Conservation (phyloP, 495 filamentous ascomycete species). For the Aspergillus nidulans region DNA sequence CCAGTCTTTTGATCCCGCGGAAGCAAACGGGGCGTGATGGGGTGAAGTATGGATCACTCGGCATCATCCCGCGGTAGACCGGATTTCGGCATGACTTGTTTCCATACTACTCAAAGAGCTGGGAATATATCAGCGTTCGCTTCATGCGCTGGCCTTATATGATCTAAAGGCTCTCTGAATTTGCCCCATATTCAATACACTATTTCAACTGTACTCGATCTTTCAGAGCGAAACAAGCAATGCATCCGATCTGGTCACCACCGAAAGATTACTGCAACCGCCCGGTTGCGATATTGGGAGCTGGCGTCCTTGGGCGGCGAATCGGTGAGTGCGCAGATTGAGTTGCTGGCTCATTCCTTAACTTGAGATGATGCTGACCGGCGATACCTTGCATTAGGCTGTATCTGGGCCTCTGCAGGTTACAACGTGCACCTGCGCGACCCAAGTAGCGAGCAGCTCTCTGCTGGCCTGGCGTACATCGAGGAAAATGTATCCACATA, state of each 20-base stretch:
- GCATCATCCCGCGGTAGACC: background rate
- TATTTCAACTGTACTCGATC: too few relatives aligned
- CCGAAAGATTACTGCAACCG: slow-evolving; percentile 30
- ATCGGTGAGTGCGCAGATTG: slow-evolving; percentile 30
- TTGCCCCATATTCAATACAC: too few relatives aligned
- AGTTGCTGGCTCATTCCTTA: too few relatives aligned
- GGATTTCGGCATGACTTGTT: slow-evolving; percentile 1
- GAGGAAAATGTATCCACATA: slow-evolving; percentile 31
- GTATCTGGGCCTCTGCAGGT: slow-evolving; percentile 39
- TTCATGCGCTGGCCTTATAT: too few relatives aligned
- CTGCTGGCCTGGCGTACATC: slow-evolving; percentile 33
- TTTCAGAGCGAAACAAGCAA: too few relatives aligned
- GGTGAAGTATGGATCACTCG: background rate
- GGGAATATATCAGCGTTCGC: background rate
- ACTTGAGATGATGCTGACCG: background rate
- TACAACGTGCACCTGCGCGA: slow-evolving; percentile 40
- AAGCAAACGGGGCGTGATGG: background rate
- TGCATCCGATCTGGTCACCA: slow-evolving; percentile 24
- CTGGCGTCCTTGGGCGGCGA: slow-evolving; percentile 44
- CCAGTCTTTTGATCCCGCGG: background rate
- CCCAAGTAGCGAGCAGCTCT: slow-evolving; percentile 31
- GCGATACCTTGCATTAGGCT: slow-evolving; percentile 16
- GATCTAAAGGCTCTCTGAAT: too few relatives aligned
- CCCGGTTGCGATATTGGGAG: slow-evolving; percentile 42
- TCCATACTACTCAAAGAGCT: background rate